Evolutionary conservation across 1,139 yeast genomes (phyloP).

Genomic region (Pichia sp.): DNA sequence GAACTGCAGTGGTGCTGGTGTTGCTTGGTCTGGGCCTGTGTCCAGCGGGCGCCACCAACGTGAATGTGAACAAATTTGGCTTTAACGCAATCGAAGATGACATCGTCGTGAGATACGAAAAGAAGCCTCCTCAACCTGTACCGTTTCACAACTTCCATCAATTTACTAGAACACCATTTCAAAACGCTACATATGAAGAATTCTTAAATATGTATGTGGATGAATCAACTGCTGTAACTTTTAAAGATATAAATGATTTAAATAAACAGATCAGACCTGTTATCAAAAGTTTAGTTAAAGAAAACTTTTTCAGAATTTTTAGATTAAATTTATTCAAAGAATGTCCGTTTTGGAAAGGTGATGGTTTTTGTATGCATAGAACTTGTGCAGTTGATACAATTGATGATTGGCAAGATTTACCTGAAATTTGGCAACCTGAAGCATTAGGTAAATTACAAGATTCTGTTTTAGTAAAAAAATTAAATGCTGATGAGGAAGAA

Average conservation of each 20-base stretch:
- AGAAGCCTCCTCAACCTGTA: conserved; percentile 23
- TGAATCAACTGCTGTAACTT: conserved; percentile 41
- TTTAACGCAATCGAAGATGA: conserved; percentile 11
- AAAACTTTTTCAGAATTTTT: conserved; percentile 79
- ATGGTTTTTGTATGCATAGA: conserved; percentile 80
- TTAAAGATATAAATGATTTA: conserved; percentile 45
- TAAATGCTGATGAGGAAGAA: conserved; percentile 20
- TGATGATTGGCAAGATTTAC: conserved; percentile 58
- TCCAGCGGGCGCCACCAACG: not conserved
- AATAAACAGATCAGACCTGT: conserved; percentile 48
- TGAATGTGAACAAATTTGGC: not conserved
- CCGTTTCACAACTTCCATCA: conserved; percentile 25
- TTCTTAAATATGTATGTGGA: conserved; percentile 22
- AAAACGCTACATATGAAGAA: conserved; percentile 17
- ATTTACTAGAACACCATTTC: conserved; percentile 28
- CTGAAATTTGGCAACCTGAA: conserved; percentile 69
- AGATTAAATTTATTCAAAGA: conserved; percentile 78
- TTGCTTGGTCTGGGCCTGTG: not conserved
- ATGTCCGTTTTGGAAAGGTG: conserved; percentile 85
- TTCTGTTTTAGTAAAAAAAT: conserved; percentile 25
- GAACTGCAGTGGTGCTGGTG: not conserved
- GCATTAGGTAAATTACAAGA: conserved; percentile 57
- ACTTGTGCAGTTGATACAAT: conserved; percentile 85
- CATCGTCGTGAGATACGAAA: conserved; percentile 17
- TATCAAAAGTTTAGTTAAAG: conserved; percentile 51